Conservation (phyloP, 441 rosid species). For the Pelargonium citronellum region DNA sequence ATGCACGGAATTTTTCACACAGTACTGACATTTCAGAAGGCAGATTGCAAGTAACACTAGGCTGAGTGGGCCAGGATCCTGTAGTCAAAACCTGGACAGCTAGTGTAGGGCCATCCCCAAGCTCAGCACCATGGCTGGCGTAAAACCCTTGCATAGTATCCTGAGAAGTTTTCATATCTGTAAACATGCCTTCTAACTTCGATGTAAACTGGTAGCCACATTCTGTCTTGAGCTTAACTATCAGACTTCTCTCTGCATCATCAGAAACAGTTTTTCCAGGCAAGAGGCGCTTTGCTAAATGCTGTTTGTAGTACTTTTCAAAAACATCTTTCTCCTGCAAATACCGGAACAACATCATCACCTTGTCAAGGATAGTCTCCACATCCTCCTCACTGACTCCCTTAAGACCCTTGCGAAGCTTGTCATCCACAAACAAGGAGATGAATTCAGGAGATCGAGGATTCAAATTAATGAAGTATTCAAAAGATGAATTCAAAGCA, state of each 20-base stretch:
- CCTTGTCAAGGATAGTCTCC: slow-evolving; percentile 85
- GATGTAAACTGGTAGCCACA: slow-evolving; percentile 96
- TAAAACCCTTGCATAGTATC: slow-evolving; percentile 84
- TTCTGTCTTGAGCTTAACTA: slow-evolving; percentile 89
- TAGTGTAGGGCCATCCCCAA: slow-evolving; percentile 74
- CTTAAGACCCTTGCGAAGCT: slow-evolving; percentile 79
- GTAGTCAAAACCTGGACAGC: slow-evolving; percentile 91
- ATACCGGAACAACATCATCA: slow-evolving; percentile 94
- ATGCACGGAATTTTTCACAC: slow-evolving; percentile 84
- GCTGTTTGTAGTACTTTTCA: slow-evolving; percentile 94
- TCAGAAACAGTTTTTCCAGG: slow-evolving; percentile 92
- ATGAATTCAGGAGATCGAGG: slow-evolving; percentile 85
- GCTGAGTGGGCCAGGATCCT: slow-evolving; percentile 94
- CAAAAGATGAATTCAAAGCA: slow-evolving; percentile 84
- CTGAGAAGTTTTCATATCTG: slow-evolving; percentile 94
- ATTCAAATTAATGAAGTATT: slow-evolving; percentile 82
- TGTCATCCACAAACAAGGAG: slow-evolving; percentile 88
- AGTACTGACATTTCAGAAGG: slow-evolving; percentile 78
- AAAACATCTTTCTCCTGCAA: slow-evolving; percentile 95
- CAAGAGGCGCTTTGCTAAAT: slow-evolving; percentile 82
- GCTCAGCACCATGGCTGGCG: slow-evolving; percentile 55
- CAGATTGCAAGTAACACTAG: slow-evolving; percentile 70
- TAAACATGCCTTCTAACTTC: slow-evolving; percentile 93
- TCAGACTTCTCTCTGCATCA: slow-evolving; percentile 91
- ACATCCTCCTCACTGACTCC: slow-evolving; percentile 86